A percentile compares a stretch with the other conserved stretches of the same genome.
phyloP scores from a whole-genome alignment of 768 basidiomycete genomes.

The Nevesoporus exiguus region DNA sequence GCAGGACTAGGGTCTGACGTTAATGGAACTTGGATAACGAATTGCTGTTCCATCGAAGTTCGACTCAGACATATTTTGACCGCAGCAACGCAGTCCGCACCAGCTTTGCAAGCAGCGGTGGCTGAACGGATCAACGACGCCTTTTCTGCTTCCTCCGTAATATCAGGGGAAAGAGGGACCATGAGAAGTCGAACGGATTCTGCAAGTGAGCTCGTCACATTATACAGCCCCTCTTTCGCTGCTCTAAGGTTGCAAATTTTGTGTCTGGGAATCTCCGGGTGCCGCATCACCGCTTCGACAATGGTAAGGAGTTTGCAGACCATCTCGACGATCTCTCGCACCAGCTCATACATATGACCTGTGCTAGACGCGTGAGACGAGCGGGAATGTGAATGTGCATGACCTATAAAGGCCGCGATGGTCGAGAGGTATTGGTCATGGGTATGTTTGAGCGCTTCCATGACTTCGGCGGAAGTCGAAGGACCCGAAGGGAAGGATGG shows the following conservation, averaged over 20 bases:
- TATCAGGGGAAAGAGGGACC: conserved; percentile 38
- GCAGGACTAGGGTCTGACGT: conserved; percentile 43
- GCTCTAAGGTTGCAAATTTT: conserved; percentile 62
- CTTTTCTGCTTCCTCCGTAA: conserved; percentile 83
- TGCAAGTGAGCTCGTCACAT: conserved; percentile 80
- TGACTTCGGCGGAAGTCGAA: conserved; percentile 61
- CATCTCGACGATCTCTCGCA: conserved; percentile 91
- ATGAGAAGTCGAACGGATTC: conserved; percentile 83
- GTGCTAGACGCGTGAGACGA: conserved; percentile 90
- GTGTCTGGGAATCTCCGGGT: conserved; percentile 62
- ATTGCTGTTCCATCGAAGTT: conserved; percentile 56
- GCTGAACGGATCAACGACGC: conserved; percentile 75
- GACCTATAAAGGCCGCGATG: conserved; percentile 96
- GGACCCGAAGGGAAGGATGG: conserved; percentile 69
- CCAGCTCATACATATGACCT: conserved; percentile 90
- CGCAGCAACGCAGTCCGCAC: conserved; percentile 82
- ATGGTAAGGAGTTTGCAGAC: conserved; percentile 89
- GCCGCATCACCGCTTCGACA: conserved; percentile 82
- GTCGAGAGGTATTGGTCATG: conserved; percentile 91
- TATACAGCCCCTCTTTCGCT: conserved; percentile 80
- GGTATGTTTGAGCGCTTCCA: conserved; percentile 74
- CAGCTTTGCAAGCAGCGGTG: conserved; percentile 82
- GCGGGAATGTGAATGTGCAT: conserved; percentile 90
- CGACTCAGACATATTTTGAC: conserved; percentile 80
- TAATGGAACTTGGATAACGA: conserved; percentile 61